A percentile compares a stretch with the other conserved stretches of the same genome.
phyloP scores from a whole-genome alignment of 116 monocot genomes.

The Dioscorea cayenensis region DNA sequence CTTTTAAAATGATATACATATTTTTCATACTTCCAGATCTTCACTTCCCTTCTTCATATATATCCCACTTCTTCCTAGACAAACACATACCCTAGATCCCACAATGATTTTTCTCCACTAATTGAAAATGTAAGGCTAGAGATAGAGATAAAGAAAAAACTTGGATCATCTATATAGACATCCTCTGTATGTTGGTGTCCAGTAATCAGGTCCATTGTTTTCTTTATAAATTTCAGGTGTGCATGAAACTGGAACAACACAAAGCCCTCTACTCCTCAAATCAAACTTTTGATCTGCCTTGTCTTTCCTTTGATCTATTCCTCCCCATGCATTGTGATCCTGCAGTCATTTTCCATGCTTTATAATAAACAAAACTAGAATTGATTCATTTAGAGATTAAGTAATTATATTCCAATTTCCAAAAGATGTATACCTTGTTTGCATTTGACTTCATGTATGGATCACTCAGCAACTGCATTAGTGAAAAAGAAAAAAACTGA shows the following conservation, averaged over 20 bases:
- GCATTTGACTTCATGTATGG: conserved; percentile 73
- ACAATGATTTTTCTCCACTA: not conserved
- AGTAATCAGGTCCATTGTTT: conserved; percentile 66
- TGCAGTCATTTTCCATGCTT: conserved; percentile 9
- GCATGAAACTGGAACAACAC: conserved; percentile 72
- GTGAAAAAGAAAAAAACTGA: not conserved
- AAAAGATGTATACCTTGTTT: conserved; percentile 42
- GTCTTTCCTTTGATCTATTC: conserved; percentile 48
- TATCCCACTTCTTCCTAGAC: not conserved
- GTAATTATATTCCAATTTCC: not conserved
- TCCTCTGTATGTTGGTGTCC: conserved; percentile 84
- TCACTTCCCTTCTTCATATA: no score
- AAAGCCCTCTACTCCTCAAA: conserved; percentile 73
- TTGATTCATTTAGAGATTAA: not conserved
- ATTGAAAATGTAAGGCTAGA: not conserved
- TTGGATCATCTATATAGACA: conserved; percentile 56
- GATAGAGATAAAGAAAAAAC: not conserved
- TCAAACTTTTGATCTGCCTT: conserved; percentile 45
- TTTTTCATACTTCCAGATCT: no score
- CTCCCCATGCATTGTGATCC: conserved; percentile 74
- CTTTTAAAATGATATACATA: no score
- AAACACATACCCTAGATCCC: not conserved
- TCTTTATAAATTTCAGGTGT: conserved; percentile 66
- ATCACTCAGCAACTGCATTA: conserved; percentile 72
- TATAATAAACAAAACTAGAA: not conserved